Base-by-base conservation (phyloP, 2,329 filamentous ascomycete species). In the Arachnomyces sp. region DNA sequence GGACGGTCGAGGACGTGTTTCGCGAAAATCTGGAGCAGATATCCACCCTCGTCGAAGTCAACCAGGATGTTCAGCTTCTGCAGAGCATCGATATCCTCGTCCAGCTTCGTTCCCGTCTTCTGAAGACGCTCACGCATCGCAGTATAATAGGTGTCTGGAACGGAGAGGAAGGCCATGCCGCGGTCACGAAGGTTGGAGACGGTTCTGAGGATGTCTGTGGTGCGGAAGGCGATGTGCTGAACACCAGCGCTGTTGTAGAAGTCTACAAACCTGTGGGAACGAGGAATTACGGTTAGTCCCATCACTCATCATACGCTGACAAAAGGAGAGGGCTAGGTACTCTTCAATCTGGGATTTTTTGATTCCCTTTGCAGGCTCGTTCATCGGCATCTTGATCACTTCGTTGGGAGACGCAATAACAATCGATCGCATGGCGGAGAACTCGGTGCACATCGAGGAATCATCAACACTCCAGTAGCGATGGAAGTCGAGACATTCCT, bases 391-490 rank as follows among this genome's bases (percentile, higher is more conserved):
- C 70, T 95, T 95, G 66, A 95, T 86, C 3, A 82, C 64, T 48
- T 88, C 82, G 67, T 88, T 84, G 40, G 79, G 77, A 16, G 81
- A 86, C 33, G 84, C 78, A 82, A 95, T 90, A 57, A 95, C 89
- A 55, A 94, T 79, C 48, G 78, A 85, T 63, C 80, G 85, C 49
- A 95, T 77, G 7, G 89, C 86, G 0, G 82, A 87, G 73, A 85
- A 95, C 55, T 93, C 87, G 47, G 86, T 92, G 70, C 80, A 85
- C 69, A 95, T 92, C 57, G 87, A 77, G 47, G 77, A 81, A 71
- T 95, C 89, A 64, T 95, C 89, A 44, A 94, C 87, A 36, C 79
- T 85, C 88, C 89, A 95, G 78, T 94, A 95, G 51, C 88, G 85
- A 71, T 93, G 86, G 74, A 95, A 95, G 41, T 81, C 80, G 16